Base-by-base conservation (phyloP, 192 early-diverging fungal species). In the Entomortierella lignicola region DNA sequence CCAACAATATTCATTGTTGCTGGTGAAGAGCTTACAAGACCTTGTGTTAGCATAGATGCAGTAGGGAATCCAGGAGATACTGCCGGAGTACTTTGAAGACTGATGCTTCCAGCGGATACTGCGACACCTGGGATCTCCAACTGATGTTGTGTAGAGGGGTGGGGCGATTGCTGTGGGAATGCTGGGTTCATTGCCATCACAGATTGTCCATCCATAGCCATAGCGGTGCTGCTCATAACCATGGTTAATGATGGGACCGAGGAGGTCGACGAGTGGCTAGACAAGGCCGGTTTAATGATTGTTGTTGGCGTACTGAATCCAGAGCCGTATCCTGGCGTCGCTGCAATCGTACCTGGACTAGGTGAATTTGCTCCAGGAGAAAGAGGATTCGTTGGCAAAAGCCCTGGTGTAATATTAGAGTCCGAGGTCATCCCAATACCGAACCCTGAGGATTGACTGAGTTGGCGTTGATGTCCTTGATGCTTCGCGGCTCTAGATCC, bases 381-480 rank as follows among this genome's bases (percentile, higher is more conserved):
- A 4, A 70, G 34, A 2, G 55, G 20, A 25, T 30, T 61, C 1
- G 61, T 18, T 27, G 75, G 32, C 57, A 69, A 30, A 11, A 70
- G 29, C 18, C 66, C 66, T 10, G 26, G 26, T 29, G 37, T 31
- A 29, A 65, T 52, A 23, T 55, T 50, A 15, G 67, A 25, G 13
- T 70, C 68, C 0, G 75, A 41, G 3, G 47, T 52, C 42, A 51
- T n/a, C 7, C 39, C 56, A 23, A 70, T 15, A 47, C 60, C 61
- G 30, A 79, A 65, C 7, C 63, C 68, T 1, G 75, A 39, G 0
- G 60, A 20, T 27, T 79, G 75, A 59, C 75, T 79, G 2, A 60
- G 41, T 23, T 79, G 75, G 29, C 75, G 66, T 34, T 79, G 75
- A 18, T 79, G 75, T 29, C 75, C 60, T 34, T 79, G 75, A 18